phyloP scores from a whole-genome alignment of 2,329 filamentous ascomycete genomes.

The Metarhizium guizhouense region DNA sequence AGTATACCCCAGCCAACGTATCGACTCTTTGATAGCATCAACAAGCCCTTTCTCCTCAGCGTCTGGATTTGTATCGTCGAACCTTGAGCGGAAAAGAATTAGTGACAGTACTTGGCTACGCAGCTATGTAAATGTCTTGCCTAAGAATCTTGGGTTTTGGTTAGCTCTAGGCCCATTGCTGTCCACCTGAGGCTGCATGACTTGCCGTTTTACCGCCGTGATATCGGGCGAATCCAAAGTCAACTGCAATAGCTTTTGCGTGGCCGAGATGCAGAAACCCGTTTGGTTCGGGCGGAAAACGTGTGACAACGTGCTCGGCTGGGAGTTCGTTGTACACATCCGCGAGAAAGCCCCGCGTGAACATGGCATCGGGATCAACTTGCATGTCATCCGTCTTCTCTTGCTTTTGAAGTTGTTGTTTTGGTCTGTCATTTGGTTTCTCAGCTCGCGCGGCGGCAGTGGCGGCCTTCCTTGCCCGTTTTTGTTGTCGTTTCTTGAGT shows the following conservation, averaged over 20 bases:
- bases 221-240: slow-evolving; percentile 86
- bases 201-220: slow-evolving; percentile 51
- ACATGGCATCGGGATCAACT: slow-evolving; percentile 55
- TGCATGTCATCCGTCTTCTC: slow-evolving; percentile 24
- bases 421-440: no score
- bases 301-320: slow-evolving; percentile 23
- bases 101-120: slow-evolving; percentile 49
- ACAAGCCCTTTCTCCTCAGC: slow-evolving; percentile 79
- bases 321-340: slow-evolving; percentile 13
- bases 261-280: slow-evolving; percentile 91
- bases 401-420: slow-evolving; percentile 38
- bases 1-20: slow-evolving; percentile 55
- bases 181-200: not conserved
- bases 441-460: no score
- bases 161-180: not conserved
- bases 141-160: not conserved
- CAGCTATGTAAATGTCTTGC: not conserved
- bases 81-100: no score
- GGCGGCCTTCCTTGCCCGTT: slow-evolving; percentile 13
- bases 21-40: slow-evolving; percentile 74
- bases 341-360: slow-evolving; percentile 67
- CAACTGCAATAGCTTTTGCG: slow-evolving; percentile 89
- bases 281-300: slow-evolving; percentile 73
- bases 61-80: slow-evolving; percentile 50
- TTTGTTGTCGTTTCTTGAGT: slow-evolving; percentile 45